A percentile compares a stretch with the other conserved stretches of the same genome.
These are phyloP conservation scores for Rubia peregrina DNA, from an alignment of 305 asterid species.

Conservation along the genomic window DNA sequence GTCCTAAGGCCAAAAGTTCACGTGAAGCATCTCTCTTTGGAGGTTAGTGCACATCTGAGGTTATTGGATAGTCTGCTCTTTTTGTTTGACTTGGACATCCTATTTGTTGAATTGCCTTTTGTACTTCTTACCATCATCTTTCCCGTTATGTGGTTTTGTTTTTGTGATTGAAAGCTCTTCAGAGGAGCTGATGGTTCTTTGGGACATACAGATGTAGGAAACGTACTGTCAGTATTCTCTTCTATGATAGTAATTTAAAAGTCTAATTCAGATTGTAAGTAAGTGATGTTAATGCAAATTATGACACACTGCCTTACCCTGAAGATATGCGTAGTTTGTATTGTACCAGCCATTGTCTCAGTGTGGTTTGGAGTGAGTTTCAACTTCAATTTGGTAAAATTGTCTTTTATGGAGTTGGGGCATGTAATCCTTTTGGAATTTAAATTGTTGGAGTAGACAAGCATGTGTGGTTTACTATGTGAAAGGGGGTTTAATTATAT, in stretches of 20 bases:
- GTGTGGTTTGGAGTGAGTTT: not conserved
- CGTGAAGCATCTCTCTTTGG: constrained; percentile 90
- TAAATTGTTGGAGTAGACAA: not conserved
- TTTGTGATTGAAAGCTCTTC: not conserved
- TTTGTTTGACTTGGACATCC: not conserved
- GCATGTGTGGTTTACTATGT: not conserved
- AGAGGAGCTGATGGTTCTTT: not conserved
- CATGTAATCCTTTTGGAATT: not conserved
- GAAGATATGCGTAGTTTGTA: not conserved
- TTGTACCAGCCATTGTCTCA: not conserved
- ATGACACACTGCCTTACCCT: not conserved
- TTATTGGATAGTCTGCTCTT: not conserved
- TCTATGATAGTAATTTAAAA: not conserved
- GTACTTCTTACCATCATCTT: not conserved
- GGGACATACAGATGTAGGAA: not conserved
- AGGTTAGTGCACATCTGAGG: constrained; percentile 53
- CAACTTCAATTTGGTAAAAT: not conserved
- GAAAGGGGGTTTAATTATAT: not conserved
- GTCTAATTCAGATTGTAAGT: not conserved
- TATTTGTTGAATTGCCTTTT: not conserved
- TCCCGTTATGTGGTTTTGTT: not conserved
- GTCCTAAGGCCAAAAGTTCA: constrained; percentile 80
- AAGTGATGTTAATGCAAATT: not conserved
- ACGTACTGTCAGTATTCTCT: not conserved
- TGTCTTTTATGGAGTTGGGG: not conserved